A percentile compares a stretch with the other conserved stretches of the same genome.
phyloP scores from a whole-genome alignment of 176 grass and related monocot genomes.

The Panicum miliaceum region DNA sequence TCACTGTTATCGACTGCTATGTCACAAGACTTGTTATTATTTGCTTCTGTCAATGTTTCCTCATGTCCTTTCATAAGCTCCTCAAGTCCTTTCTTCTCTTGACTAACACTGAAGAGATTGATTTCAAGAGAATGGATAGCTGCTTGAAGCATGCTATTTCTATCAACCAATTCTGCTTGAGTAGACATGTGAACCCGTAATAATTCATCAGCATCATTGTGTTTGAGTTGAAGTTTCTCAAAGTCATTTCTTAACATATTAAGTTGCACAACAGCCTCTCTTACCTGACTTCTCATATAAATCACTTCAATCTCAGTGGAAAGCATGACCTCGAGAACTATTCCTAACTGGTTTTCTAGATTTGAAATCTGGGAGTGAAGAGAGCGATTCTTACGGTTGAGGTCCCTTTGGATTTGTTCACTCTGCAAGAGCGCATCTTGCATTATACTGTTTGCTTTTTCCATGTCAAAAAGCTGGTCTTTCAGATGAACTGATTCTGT shows the following conservation, averaged over 20 bases:
- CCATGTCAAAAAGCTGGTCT: conserved; percentile 54
- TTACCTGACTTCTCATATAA: conserved; percentile 67
- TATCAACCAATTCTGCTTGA: conserved; percentile 56
- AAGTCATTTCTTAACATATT: conserved; percentile 55
- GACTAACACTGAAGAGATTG: conserved; percentile 31
- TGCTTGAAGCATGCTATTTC: conserved; percentile 57
- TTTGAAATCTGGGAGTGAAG: conserved; percentile 50
- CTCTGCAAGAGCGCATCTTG: conserved; percentile 62
- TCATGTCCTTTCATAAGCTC: conserved; percentile 46
- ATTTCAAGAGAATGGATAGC: conserved; percentile 54
- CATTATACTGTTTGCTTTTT: conserved; percentile 68
- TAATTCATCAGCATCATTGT: conserved; percentile 46
- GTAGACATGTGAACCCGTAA: conserved; percentile 41
- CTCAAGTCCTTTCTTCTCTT: conserved; percentile 58
- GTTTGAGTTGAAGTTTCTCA: conserved; percentile 56
- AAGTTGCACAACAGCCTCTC: conserved; percentile 52
- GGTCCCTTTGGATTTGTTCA: conserved; percentile 66
- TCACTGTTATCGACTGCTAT: conserved; percentile 36
- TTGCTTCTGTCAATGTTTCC: conserved; percentile 43
- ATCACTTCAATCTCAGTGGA: conserved; percentile 73
- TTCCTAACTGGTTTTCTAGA: conserved; percentile 61
- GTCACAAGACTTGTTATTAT: conserved; percentile 48
- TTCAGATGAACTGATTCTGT: conserved; percentile 59
- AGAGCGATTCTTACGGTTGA: conserved; percentile 50
- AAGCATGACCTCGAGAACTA: conserved; percentile 61